Evolutionary conservation across 2,329 filamentous ascomycete genomes (phyloP).

Genomic region (Blumeria hordei): DNA sequence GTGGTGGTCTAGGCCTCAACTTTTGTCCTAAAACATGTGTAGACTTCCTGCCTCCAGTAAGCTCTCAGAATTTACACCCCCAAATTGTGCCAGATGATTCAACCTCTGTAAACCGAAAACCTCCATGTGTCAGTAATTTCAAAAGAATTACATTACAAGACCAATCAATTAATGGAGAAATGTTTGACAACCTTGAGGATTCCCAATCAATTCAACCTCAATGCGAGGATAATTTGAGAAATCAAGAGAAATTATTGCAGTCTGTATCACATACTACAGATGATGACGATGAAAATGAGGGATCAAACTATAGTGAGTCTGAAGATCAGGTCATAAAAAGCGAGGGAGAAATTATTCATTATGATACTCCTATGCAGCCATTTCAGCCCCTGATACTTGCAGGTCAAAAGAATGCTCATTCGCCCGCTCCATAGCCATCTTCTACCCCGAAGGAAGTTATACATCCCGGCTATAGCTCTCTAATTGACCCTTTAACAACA

Average conservation of each 20-base stretch:
- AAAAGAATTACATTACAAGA: not conserved
- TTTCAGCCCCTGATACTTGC: not conserved
- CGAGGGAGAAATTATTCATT: not conserved
- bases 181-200: not conserved
- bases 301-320: not conserved
- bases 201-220: not conserved
- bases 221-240: not conserved
- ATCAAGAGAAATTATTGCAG: not conserved
- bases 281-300: not conserved
- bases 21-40: not conserved
- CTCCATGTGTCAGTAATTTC: not conserved
- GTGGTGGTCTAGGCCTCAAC: not conserved
- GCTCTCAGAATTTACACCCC: not conserved
- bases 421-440: not conserved
- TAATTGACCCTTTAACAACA: not conserved
- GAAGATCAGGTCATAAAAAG: not conserved
- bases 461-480: not conserved
- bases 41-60: not conserved
- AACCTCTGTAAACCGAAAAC: not conserved
- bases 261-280: not conserved
- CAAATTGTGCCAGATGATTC: not conserved
- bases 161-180: not conserved
- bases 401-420: not conserved
- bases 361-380: not conserved
- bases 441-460: not conserved